A percentile compares a stretch with the other conserved stretches of the same genome.
These are phyloP conservation scores for Parathielavia hyrcaniae DNA, from an alignment of 495 filamentous ascomycete species.

Conservation along the genomic window DNA sequence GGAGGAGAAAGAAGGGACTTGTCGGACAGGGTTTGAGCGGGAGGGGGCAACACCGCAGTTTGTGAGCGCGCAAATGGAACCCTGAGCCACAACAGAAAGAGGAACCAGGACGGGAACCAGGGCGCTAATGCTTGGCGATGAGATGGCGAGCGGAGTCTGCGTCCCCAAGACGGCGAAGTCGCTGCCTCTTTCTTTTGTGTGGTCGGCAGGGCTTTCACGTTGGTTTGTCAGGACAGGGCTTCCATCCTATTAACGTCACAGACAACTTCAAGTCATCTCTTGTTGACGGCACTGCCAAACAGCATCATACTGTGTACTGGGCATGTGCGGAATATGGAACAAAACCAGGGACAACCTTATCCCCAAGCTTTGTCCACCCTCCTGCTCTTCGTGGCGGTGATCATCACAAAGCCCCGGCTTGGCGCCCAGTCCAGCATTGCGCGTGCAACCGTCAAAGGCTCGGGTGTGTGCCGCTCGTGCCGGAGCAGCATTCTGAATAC, in stretches of 20 bases:
- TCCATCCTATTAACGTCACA: too few relatives aligned
- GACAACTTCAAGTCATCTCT: background rate
- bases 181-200: too few relatives aligned
- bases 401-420: too few relatives aligned
- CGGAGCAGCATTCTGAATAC: background rate
- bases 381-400: too few relatives aligned
- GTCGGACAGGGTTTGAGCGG: slow-evolving; percentile 14
- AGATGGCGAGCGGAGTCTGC: slow-evolving; percentile 9
- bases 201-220: background rate
- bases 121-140: slow-evolving; percentile 12
- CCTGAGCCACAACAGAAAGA: slow-evolving; percentile 1
- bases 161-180: slow-evolving; percentile 5
- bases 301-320: background rate
- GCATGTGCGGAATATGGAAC: too few relatives aligned
- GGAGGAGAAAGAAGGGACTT: slow-evolving; percentile 3
- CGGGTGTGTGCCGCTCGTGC: background rate
- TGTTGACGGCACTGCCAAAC: background rate
- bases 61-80: too few relatives aligned
- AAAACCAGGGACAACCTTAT: too few relatives aligned
- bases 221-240: background rate
- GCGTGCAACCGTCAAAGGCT: background rate
- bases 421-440: too few relatives aligned
- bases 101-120: background rate
- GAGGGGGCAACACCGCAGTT: background rate
- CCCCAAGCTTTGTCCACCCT: too few relatives aligned